Evolutionary conservation across 1,284 basidiomycete genomes (phyloP), one percentile per base, ranked within the genome.

Genomic region (Rugiboletus extremiorientalis): DNA sequence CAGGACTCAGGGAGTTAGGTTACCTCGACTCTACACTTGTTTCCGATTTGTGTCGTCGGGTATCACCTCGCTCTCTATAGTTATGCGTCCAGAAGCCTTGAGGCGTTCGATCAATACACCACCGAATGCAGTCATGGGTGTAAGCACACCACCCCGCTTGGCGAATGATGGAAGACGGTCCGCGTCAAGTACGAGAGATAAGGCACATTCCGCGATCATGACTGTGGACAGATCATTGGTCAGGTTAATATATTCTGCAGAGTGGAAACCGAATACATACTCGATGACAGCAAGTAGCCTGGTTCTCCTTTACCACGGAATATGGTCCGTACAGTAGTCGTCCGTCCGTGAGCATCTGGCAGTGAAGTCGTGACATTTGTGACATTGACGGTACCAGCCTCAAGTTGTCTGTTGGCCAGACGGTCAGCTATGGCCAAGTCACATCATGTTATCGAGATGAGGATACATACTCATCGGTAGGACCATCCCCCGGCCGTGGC

Each of bases 101-200:
- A 96, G 71, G 23, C 92, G 79, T 61, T 84, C 78, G 18, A 92
- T 74, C 50, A 94, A 68, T 6, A 82, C 82, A 58, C 88, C 84
- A 18, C 92, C 93, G 53, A 94, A 81, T 2, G 89, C 90, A 3
- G 84, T 84, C 64, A 87, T 82, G 0, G 92, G 85, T 2, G 93
- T 96, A 48, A 95, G 76, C 3, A 94, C 74, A 12, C 94, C 93
- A 20, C 93, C 93, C 54, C 76, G 64, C 33, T 74, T 77, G 2
- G 80, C 86, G 9, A 88, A 71, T 0, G 77, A 64, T 0, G 89
- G 81, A 5, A 91, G 80, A 52, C 61, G 69, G 9, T 75, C 72
- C 6, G 77, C 75, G 6, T 83, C 77, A 2, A 88, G 77, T 33
- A 88, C 72, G 46, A 93, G 76, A 9, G 82, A 79, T 11, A 95